A percentile compares a stretch with the other conserved stretches of the same genome.
Evolutionary conservation across 2,329 filamentous ascomycete species (phyloP).

Genomic region (Pseudocercospora crystallina): DNA sequence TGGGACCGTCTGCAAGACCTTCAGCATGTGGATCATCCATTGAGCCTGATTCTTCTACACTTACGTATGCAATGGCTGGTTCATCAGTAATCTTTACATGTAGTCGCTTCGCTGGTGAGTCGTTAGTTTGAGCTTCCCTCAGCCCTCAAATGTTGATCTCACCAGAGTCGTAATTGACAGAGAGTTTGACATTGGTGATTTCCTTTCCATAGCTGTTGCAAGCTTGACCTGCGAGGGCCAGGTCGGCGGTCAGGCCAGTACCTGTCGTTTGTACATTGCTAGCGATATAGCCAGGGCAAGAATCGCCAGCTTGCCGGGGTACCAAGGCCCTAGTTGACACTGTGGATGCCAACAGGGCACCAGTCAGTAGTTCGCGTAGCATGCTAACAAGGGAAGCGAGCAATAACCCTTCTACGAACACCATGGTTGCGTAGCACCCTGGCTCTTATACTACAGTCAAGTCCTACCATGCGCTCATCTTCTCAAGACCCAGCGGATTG

Average conservation of each 20-base stretch:
- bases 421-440: no score
- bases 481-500: no score
- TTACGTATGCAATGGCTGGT: constrained; percentile 60
- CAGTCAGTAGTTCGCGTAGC: constrained; percentile 4
- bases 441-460: no score
- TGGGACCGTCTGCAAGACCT: constrained; percentile 57
- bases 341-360: constrained; percentile 10
- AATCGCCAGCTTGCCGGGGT: constrained; percentile 2
- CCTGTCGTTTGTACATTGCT: constrained; percentile 27
- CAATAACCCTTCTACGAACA: neutral
- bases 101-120: constrained; percentile 47
- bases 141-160: constrained; percentile 12
- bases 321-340: constrained; percentile 11
- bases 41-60: no score
- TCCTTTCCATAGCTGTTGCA: constrained; percentile 36
- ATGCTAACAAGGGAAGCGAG: constrained; percentile 1
- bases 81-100: constrained; percentile 67
- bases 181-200: constrained; percentile 26
- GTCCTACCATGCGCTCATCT: no score
- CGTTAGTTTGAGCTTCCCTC: constrained; percentile 3
- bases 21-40: no score
- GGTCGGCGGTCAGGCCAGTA: constrained; percentile 30
- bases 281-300: constrained; percentile 34
- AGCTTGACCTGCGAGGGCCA: constrained; percentile 29
- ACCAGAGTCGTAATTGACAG: constrained; percentile 32